Conservation (phyloP, 129 eudicot species). For the Silybum marianum region DNA sequence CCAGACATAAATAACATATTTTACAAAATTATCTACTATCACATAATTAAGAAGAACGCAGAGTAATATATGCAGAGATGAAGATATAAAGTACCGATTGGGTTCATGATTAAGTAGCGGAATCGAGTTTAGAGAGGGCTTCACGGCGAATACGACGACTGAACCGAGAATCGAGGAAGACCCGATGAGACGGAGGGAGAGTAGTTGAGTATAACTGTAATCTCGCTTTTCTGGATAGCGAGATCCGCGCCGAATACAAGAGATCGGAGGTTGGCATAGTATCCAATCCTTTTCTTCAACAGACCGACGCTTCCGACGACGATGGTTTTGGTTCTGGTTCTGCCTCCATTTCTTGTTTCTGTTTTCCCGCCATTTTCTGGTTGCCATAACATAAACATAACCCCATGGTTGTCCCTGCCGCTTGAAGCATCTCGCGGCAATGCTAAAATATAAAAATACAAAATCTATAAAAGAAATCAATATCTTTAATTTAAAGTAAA, state of each 20-base stretch:
- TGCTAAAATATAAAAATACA: not conserved
- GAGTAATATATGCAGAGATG: not conserved
- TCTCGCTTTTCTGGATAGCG: slow-evolving; percentile 62
- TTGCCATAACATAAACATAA: not conserved
- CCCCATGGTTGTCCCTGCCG: not conserved
- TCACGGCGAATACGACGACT: slow-evolving; percentile 77
- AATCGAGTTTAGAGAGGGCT: slow-evolving; percentile 60
- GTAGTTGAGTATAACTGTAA: slow-evolving; percentile 59
- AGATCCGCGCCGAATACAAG: slow-evolving; percentile 73
- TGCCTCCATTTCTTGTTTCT: slow-evolving; percentile 30
- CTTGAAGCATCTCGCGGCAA: not conserved
- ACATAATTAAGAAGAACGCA: too few relatives aligned
- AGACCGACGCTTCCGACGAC: not conserved
- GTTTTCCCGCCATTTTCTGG: slow-evolving; percentile 63
- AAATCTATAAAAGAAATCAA: too few relatives aligned
- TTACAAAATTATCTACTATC: too few relatives aligned
- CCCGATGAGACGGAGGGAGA: slow-evolving; percentile 79
- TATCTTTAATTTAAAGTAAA: too few relatives aligned
- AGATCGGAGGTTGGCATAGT: slow-evolving; percentile 57
- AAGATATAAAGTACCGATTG: slow-evolving; percentile 50
- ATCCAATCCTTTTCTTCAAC: slow-evolving; percentile 45
- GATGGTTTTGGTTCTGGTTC: slow-evolving; percentile 22
- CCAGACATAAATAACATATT: not conserved
- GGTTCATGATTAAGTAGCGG: slow-evolving; percentile 63
- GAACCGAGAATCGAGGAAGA: slow-evolving; percentile 66